These are phyloP conservation scores for Colletotrichum lentis DNA, from an alignment of 2,329 filamentous ascomycete species.

Conservation along the genomic window DNA sequence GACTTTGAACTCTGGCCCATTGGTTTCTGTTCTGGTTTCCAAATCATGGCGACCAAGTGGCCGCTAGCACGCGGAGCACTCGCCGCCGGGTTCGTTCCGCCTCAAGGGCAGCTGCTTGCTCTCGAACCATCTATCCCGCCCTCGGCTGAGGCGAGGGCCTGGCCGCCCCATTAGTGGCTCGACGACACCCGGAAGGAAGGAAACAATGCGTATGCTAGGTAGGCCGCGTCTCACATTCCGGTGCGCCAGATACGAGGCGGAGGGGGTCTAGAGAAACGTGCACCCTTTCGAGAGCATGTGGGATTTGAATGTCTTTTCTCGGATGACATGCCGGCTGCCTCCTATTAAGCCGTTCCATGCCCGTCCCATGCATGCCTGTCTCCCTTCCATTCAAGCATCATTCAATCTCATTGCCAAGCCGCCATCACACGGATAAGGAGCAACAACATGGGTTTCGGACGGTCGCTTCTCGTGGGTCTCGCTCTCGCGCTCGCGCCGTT, in stretches of 20 bases:
- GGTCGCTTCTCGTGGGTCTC: conserved; percentile 41
- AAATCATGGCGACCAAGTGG: conserved; percentile 23
- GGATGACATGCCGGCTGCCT: not conserved
- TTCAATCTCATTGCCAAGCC: not conserved
- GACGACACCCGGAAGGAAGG: conserved; percentile 10
- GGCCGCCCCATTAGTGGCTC: conserved; percentile 14
- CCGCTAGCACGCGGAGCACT: conserved; percentile 19
- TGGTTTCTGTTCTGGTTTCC: conserved; percentile 22
- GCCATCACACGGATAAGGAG: not conserved
- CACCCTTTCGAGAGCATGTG: not conserved
- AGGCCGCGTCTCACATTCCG: conserved; percentile 34
- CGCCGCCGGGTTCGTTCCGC: conserved; percentile 12
- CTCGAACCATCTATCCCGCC: not conserved
- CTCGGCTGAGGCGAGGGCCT: conserved; percentile 20
- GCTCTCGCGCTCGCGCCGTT: conserved; percentile 20
- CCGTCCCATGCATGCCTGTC: not conserved
- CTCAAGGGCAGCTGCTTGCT: no score
- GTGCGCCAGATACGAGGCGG: conserved; percentile 17
- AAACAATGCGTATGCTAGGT: conserved; percentile 20
- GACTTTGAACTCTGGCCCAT: conserved; percentile 12
- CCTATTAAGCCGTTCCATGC: conserved; percentile 13
- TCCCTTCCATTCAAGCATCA: conserved; percentile 9
- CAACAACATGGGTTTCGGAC: conserved; percentile 18
- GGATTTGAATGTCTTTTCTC: not conserved
- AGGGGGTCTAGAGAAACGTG: conserved; percentile 8